Evolutionary conservation across 2,329 filamentous ascomycete genomes (phyloP).

Genomic region (Pseudocercospora musae): DNA sequence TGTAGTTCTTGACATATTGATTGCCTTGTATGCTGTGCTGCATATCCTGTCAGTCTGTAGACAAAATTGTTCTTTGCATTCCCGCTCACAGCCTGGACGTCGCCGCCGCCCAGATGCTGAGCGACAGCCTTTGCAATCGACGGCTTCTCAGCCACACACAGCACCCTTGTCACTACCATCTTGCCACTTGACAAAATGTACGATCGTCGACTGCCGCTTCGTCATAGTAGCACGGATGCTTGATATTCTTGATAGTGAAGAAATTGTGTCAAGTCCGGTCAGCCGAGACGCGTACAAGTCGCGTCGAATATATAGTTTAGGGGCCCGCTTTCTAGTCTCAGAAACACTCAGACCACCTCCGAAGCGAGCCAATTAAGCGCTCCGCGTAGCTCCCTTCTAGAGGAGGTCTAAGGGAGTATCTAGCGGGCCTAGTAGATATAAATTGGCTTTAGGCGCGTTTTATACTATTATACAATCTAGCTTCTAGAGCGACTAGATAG

Average conservation of each 20-base stretch:
- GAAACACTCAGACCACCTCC: neutral
- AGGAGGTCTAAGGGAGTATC: too few relatives aligned
- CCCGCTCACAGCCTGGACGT: constrained; percentile 62
- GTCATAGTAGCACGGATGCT: constrained; percentile 8
- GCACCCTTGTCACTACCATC: constrained; percentile 52
- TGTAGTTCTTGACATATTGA: constrained; percentile 89
- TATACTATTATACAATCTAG: too few relatives aligned
- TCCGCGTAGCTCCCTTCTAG: too few relatives aligned
- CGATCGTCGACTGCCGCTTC: neutral
- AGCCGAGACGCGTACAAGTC: neutral
- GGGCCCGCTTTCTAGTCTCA: neutral
- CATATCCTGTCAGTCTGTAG: constrained; percentile 12
- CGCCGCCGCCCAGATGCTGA: constrained; percentile 78
- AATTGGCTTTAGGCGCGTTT: too few relatives aligned
- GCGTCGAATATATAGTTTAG: neutral
- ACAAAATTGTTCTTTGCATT: neutral
- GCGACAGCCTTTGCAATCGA: constrained; percentile 95
- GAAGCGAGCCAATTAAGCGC: too few relatives aligned
- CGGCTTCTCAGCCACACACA: constrained; percentile 83
- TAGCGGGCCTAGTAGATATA: too few relatives aligned
- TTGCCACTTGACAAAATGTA: constrained; percentile 6
- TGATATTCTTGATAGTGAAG: too few relatives aligned
- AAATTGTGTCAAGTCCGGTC: too few relatives aligned
- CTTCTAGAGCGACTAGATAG: too few relatives aligned
- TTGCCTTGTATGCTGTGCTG: constrained; percentile 66